Conservation (phyloP, 1,139 yeast genomes). For the Meyerozyma sp. region DNA sequence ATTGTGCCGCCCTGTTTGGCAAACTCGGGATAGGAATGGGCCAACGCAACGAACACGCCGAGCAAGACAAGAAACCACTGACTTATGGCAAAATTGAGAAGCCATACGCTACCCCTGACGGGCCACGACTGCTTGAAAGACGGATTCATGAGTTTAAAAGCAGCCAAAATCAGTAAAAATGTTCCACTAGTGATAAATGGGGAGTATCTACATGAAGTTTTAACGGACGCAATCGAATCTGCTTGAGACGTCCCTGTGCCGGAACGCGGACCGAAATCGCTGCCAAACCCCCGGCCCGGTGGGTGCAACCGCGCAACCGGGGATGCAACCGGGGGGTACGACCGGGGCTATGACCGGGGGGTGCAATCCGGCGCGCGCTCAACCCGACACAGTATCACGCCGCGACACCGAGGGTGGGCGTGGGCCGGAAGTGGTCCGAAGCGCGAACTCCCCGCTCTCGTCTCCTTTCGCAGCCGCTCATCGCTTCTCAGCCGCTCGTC, state of each 20-base stretch:
- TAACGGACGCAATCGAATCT: background rate
- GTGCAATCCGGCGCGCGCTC: too few relatives aligned
- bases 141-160: background rate
- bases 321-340: background rate
- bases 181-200: background rate
- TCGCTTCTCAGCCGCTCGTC: background rate
- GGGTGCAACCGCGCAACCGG: background rate
- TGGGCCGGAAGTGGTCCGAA: too few relatives aligned
- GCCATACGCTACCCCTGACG: conserved; percentile 5
- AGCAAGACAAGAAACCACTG: conserved; percentile 73
- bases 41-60: conserved; percentile 69
- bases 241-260: background rate
- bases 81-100: conserved; percentile 23
- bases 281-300: background rate
- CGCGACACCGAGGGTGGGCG: background rate
- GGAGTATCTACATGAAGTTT: too few relatives aligned
- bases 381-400: too few relatives aligned
- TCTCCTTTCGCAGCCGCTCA: background rate
- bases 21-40: conserved; percentile 73
- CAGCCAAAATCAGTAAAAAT: background rate
- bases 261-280: conserved; percentile 1
- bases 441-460: background rate
- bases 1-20: conserved; percentile 82
- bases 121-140: background rate
- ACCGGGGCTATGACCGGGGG: too few relatives aligned